Base-by-base conservation (phyloP, 768 basidiomycete species). In the Mycena amicta region DNA sequence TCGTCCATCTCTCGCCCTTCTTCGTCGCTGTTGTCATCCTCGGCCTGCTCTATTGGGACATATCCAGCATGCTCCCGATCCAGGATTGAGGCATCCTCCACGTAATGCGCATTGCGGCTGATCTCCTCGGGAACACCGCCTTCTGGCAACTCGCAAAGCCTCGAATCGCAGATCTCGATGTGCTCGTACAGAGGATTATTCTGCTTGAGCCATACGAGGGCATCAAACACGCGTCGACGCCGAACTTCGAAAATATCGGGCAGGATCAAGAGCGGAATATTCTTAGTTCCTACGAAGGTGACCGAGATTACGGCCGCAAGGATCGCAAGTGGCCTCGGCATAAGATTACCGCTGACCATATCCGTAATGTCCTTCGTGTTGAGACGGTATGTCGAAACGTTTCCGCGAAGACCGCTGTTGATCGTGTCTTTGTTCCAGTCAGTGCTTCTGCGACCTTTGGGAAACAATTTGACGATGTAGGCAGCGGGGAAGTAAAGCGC, bases 141-240 rank as follows among this genome's bases (percentile, higher is more conserved):
- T 4, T 60, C 20, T 2, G 46, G 40, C n/a, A 45, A n/a, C 43
- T 45, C 43, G 15, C 22, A 8, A 15, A 45, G 43, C 8, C 43
- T 43, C 41, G 51, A 63, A 3, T 55, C 54, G 50, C 56, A 67
- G 26, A 69, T 69, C 0, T 49, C 50, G 46, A 70, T 68, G 27
- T 65, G 62, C n/a, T 25, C 22, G 52, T 73, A 75, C 5, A 67
- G 16, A 0, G 53, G 55, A 53, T 75, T 75, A 60, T 76, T 58
- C 1, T 0, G 22, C 55, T 74, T 73, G 52, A 75, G 52, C 73
- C 75, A 76, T 0, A 56, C 22, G 0, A 79, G 55, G 0, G 70
- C 72, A 1, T 68, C 31, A 16, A 46, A 52, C 31, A 77, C 45
- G 0, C 43, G 11, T 0, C 29, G 18, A 0, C 68, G 43, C 1